phyloP scores from a whole-genome alignment of 495 filamentous ascomycete species.

The Sordaria brevicollis region DNA sequence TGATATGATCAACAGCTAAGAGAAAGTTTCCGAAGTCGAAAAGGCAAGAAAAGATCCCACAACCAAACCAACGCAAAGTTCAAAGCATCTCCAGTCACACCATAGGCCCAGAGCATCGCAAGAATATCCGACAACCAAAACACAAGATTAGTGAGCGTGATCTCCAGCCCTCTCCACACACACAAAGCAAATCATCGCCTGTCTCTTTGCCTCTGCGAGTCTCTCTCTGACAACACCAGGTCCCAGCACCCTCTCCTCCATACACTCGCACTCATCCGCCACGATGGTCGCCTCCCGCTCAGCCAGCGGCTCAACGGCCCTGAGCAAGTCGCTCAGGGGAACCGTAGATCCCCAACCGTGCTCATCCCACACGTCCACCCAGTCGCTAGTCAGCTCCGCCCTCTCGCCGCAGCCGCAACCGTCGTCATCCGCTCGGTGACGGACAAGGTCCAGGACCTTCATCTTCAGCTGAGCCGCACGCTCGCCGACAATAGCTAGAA shows the following conservation, averaged over 20 bases:
- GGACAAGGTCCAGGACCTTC: background rate
- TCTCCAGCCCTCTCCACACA: background rate
- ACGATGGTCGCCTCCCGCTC: background rate
- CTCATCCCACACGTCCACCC: background rate
- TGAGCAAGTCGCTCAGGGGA: background rate
- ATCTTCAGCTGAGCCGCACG: background rate
- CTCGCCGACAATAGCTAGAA: background rate
- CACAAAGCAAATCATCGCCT: background rate
- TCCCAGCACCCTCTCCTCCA: background rate
- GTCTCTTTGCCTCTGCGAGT: background rate
- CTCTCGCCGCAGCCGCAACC: background rate
- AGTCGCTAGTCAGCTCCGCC: background rate
- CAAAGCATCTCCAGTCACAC: no score
- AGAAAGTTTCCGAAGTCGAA: no score
- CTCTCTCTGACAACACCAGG: background rate
- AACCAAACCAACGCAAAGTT: no score
- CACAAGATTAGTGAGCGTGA: no score
- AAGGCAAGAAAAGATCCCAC: no score
- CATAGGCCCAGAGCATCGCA: no score
- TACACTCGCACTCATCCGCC: background rate
- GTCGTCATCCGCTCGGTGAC: background rate
- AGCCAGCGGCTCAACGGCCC: background rate
- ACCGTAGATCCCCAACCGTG: background rate
- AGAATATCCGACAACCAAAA: no score
- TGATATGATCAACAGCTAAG: no score